Evolutionary conservation across 306 rosid genomes (phyloP).

Genomic region (Vigna radiata): DNA sequence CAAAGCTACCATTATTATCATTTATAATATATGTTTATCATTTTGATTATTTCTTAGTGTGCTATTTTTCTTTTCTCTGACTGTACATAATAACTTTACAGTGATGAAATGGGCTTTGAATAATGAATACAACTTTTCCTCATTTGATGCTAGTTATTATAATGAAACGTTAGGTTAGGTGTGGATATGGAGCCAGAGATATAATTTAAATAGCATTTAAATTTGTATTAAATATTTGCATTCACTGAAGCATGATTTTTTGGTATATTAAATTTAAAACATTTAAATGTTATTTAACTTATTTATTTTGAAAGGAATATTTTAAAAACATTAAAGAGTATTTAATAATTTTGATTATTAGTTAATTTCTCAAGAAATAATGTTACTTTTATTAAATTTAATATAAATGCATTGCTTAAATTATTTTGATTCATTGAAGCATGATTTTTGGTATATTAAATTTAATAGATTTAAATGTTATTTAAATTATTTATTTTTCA

Average conservation of each 20-base stretch:
- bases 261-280: too few species aligned
- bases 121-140: neutral
- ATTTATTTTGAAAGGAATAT: neutral
- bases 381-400: too few species aligned
- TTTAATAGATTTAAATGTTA: neutral
- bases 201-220: conserved; percentile 6
- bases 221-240: neutral
- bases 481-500: neutral
- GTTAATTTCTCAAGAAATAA: neutral
- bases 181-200: neutral
- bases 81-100: neutral
- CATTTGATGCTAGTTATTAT: neutral
- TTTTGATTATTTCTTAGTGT: conserved; percentile 16
- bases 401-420: too few species aligned
- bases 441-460: too few species aligned
- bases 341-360: neutral
- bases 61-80: neutral
- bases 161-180: conserved; percentile 16
- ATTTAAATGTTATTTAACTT: neutral
- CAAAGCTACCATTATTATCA: neutral
- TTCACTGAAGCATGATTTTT: too few species aligned
- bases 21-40: neutral
- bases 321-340: conserved; percentile 6
- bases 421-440: too few species aligned
- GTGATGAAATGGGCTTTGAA: neutral